These are phyloP conservation scores for Fusarium ambrosium DNA, from an alignment of 2,329 filamentous ascomycete genomes.

Conservation along the genomic window DNA sequence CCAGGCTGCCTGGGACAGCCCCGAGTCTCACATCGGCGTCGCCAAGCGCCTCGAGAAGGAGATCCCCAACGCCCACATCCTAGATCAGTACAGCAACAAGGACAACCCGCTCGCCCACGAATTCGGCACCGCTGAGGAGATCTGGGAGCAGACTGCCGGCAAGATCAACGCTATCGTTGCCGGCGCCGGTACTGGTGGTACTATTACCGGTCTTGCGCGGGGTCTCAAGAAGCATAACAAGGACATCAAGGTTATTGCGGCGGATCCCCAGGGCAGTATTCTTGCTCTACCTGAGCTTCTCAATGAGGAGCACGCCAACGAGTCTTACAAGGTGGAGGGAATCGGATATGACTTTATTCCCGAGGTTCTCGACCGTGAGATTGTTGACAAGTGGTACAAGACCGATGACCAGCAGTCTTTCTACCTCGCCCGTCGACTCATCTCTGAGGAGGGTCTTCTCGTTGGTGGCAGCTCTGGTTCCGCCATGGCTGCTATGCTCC, in stretches of 20 bases:
- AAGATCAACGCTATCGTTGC: conserved; percentile 86
- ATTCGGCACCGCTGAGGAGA: conserved; percentile 92
- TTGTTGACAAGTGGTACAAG: conserved; percentile 97
- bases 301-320: conserved; percentile 83
- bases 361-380: conserved; percentile 84
- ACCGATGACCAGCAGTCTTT: conserved; percentile 95
- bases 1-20: conserved; percentile 91
- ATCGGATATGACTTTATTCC: conserved; percentile 99
- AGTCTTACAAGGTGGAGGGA: conserved; percentile 94
- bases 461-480: conserved; percentile 95
- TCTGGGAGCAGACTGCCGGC: conserved; percentile 89
- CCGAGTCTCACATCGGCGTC: conserved; percentile 94
- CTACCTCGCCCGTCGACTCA: conserved; percentile 87
- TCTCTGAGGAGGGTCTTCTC: conserved; percentile 92
- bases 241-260: conserved; percentile 87
- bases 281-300: conserved; percentile 82
- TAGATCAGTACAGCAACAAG: conserved; percentile 92
- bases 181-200: conserved; percentile 93
- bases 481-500: conserved; percentile 85
- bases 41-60: conserved; percentile 83
- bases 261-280: conserved; percentile 91
- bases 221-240: conserved; percentile 89
- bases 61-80: conserved; percentile 93
- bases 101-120: conserved; percentile 96
- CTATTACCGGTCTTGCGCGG: conserved; percentile 87